A percentile compares a stretch with the other conserved stretches of the same genome.
Conservation (phyloP, 2,329 filamentous ascomycete genomes). For the Epicoccum nigrum region DNA sequence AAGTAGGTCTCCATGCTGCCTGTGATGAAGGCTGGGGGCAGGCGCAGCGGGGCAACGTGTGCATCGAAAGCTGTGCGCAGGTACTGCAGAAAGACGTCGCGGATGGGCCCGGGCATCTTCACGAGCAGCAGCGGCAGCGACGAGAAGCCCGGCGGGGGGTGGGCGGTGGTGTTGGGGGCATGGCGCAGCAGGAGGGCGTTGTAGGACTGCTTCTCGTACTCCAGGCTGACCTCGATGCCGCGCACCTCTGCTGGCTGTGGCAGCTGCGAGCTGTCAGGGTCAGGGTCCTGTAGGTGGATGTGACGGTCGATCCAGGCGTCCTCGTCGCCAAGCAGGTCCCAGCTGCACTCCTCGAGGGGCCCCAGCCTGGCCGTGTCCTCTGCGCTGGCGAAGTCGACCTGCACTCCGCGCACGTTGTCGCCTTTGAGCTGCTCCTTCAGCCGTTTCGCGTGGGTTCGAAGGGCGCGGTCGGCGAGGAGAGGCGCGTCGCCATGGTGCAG, state of each 20-base stretch:
- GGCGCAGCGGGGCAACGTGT: constrained; percentile 52
- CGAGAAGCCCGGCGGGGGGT: constrained; percentile 49
- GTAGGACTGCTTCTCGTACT: constrained; percentile 58
- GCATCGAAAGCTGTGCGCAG: constrained; percentile 58
- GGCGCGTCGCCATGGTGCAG: constrained; percentile 54
- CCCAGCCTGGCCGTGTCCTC: constrained; percentile 54
- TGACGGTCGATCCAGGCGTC: constrained; percentile 49
- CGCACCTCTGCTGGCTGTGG: constrained; percentile 35
- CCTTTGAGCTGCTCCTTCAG: constrained; percentile 58
- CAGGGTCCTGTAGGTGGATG: constrained; percentile 40
- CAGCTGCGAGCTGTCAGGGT: constrained; percentile 39
- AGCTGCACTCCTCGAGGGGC: constrained; percentile 55
- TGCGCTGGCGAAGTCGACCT: constrained; percentile 47
- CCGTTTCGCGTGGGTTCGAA: constrained; percentile 55
- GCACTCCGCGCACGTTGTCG: constrained; percentile 55
- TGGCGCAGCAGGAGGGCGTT: constrained; percentile 58
- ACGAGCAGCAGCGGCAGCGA: constrained; percentile 58
- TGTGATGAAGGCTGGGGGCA: constrained; percentile 55
- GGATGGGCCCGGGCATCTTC: constrained; percentile 57
- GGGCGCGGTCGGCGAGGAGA: constrained; percentile 45
- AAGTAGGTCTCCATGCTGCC: constrained; percentile 61
- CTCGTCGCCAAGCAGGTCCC: constrained; percentile 52
- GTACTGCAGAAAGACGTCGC: constrained; percentile 57
- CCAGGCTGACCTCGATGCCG: constrained; percentile 57
- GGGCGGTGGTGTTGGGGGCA: constrained; percentile 31